A percentile compares a stretch with the other conserved stretches of the same genome.
Evolutionary conservation across 2,329 filamentous ascomycete genomes (phyloP).

Genomic region (Colletotrichum lentis): DNA sequence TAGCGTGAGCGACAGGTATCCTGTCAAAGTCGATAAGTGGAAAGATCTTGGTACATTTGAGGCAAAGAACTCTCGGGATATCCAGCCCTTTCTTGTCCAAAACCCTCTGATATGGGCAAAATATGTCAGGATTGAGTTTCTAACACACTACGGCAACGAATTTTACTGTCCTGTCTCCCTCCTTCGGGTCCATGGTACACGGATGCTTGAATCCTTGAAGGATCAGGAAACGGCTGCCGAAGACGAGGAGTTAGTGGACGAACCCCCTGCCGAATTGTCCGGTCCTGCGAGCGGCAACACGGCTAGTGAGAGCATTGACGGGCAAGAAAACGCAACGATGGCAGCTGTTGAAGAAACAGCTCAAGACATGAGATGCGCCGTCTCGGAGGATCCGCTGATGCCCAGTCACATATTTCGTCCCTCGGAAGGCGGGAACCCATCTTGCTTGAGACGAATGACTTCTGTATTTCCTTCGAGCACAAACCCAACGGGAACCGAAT

Average conservation of each 20-base stretch:
- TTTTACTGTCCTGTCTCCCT: conserved; percentile 95
- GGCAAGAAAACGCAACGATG: not conserved
- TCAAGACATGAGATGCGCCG: not conserved
- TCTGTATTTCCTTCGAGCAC: not conserved
- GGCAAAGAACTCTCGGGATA: conserved; percentile 89
- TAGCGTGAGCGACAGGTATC: conserved; percentile 93
- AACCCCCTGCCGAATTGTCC: not conserved
- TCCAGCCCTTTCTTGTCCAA: conserved; percentile 93
- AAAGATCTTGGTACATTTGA: conserved; percentile 87
- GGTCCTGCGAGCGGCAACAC: not conserved
- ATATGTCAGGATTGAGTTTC: conserved; percentile 89
- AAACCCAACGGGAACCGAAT: not conserved
- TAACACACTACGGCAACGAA: conserved; percentile 94
- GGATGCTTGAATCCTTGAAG: conserved; percentile 93
- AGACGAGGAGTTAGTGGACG: conserved; percentile 67
- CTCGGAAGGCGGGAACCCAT: conserved; percentile 1
- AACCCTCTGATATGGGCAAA: conserved; percentile 96
- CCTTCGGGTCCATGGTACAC: conserved; percentile 90
- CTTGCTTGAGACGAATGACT: not conserved
- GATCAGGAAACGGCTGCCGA: conserved; percentile 73
- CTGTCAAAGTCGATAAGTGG: conserved; percentile 92
- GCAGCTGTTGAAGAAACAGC: not conserved
- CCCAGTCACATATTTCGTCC: conserved; percentile 12
- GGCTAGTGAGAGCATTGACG: not conserved
- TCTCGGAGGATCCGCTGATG: conserved; percentile 12